phyloP scores from a whole-genome alignment of 345 rosid genomes.

The Dipteronia sinensis region DNA sequence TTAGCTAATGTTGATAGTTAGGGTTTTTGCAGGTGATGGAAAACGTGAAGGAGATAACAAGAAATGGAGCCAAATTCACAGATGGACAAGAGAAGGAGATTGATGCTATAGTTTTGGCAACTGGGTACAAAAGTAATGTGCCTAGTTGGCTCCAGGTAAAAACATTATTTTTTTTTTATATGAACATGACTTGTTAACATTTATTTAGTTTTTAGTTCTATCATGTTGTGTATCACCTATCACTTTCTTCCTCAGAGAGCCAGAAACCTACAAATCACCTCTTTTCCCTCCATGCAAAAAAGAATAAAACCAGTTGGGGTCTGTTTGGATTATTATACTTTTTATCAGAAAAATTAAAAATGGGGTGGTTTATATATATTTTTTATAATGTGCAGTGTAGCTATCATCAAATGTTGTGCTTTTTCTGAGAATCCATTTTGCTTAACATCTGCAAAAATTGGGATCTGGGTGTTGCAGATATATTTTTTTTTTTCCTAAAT shows the following conservation, averaged over 20 bases:
- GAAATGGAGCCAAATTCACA: constrained; percentile 65
- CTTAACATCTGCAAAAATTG: background rate
- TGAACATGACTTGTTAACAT: constrained; percentile 10
- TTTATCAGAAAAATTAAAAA: too few relatives aligned
- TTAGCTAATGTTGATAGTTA: constrained; percentile 12
- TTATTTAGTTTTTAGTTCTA: constrained; percentile 39
- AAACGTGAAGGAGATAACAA: constrained; percentile 76
- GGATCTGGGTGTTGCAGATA: background rate
- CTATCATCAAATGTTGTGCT: too few relatives aligned
- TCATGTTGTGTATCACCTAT: constrained; percentile 42
- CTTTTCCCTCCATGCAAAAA: constrained; percentile 44
- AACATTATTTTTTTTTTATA: too few relatives aligned
- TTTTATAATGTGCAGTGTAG: too few relatives aligned
- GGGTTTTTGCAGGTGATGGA: constrained; percentile 51
- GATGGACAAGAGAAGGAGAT: constrained; percentile 77
- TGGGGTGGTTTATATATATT: too few relatives aligned
- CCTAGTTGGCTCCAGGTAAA: constrained; percentile 89
- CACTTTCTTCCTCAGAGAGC: constrained; percentile 33
- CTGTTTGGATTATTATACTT: constrained; percentile 25
- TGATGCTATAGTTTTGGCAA: constrained; percentile 82
- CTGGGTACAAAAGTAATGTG: constrained; percentile 92
- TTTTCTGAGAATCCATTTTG: too few relatives aligned
- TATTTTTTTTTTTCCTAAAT: background rate
- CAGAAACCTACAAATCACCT: constrained; percentile 40
- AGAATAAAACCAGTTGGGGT: constrained; percentile 30